phyloP scores from a whole-genome alignment of 2,329 filamentous ascomycete genomes.

The Berkeleyomyces rouxiae region DNA sequence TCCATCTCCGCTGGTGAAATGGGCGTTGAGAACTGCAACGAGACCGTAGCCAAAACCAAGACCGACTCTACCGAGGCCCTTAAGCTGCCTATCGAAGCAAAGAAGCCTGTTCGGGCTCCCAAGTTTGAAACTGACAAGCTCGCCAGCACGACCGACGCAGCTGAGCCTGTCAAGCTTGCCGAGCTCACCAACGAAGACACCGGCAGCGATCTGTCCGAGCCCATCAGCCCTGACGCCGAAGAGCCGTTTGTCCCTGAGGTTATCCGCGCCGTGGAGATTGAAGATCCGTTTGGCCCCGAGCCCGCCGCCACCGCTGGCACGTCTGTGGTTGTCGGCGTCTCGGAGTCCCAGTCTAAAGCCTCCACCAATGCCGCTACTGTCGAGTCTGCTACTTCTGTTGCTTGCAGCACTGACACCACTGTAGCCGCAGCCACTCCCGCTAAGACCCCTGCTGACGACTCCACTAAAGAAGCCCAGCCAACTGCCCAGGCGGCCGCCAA shows the following conservation, averaged over 20 bases:
- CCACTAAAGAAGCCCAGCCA: not conserved
- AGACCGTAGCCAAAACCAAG: not conserved
- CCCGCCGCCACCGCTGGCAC: not conserved
- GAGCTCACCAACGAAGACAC: not conserved
- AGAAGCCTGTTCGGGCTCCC: not conserved
- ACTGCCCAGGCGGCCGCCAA: not conserved
- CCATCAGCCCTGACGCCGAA: not conserved
- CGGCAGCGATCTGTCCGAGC: not conserved
- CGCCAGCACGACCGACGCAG: not conserved
- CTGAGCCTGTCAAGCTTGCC: not conserved
- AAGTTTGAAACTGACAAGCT: not conserved
- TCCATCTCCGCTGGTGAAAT: not conserved
- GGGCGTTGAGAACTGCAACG: not conserved
- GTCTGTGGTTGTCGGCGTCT: not conserved
- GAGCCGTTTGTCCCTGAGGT: not conserved
- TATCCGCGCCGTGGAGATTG: not conserved
- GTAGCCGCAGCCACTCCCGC: not conserved
- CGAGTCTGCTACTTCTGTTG: not conserved
- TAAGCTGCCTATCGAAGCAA: not conserved
- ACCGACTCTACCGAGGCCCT: not conserved
- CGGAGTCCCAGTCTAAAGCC: not conserved
- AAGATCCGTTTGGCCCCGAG: not conserved
- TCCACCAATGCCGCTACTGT: not conserved
- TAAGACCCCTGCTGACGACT: not conserved
- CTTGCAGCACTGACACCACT: not conserved